Evolutionary conservation across 805 yeast genomes (phyloP).

Genomic region (Candida adriatica): DNA sequence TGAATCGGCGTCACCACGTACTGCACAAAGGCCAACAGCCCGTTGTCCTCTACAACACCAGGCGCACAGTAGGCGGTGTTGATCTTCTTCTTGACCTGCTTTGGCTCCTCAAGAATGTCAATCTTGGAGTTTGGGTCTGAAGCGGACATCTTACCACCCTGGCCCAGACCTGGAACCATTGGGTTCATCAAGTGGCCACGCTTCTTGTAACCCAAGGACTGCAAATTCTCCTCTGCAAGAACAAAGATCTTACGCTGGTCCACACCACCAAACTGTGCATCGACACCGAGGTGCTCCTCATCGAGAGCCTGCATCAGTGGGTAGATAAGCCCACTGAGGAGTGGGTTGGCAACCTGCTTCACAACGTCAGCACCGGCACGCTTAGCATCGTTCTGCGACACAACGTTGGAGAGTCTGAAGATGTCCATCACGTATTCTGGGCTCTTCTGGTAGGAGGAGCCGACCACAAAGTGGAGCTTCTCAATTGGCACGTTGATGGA

Average conservation of each 20-base stretch:
- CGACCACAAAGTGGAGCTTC: slow-evolving; percentile 73
- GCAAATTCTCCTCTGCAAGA: slow-evolving; percentile 91
- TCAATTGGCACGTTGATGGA: slow-evolving; percentile 92
- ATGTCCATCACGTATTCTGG: slow-evolving; percentile 82
- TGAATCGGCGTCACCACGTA: slow-evolving; percentile 82
- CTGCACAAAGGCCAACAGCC: slow-evolving; percentile 79
- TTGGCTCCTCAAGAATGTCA: slow-evolving; percentile 86
- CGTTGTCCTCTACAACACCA: slow-evolving; percentile 87
- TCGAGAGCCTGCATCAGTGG: slow-evolving; percentile 99
- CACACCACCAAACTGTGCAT: slow-evolving; percentile 97
- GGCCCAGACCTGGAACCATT: slow-evolving; percentile 96
- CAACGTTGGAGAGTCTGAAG: slow-evolving; percentile 76
- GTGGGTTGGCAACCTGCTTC: slow-evolving; percentile 92
- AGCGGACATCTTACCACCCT: slow-evolving; percentile 98
- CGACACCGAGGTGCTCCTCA: slow-evolving; percentile 82
- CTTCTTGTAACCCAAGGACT: slow-evolving; percentile 83
- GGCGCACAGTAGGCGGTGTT: slow-evolving; percentile 93
- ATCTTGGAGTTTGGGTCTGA: slow-evolving; percentile 98
- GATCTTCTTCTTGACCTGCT: slow-evolving; percentile 82
- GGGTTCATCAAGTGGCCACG: slow-evolving; percentile 98
- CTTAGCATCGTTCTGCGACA: slow-evolving; percentile 92
- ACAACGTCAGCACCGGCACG: slow-evolving; percentile 99
- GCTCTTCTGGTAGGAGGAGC: slow-evolving; percentile 82
- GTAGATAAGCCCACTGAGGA: slow-evolving; percentile 87
- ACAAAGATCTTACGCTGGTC: slow-evolving; percentile 98